Evolutionary conservation across 163 green algal genomes (phyloP), one percentile per base, ranked within the genome.

Genomic region (Scenedesmus sp.): DNA sequence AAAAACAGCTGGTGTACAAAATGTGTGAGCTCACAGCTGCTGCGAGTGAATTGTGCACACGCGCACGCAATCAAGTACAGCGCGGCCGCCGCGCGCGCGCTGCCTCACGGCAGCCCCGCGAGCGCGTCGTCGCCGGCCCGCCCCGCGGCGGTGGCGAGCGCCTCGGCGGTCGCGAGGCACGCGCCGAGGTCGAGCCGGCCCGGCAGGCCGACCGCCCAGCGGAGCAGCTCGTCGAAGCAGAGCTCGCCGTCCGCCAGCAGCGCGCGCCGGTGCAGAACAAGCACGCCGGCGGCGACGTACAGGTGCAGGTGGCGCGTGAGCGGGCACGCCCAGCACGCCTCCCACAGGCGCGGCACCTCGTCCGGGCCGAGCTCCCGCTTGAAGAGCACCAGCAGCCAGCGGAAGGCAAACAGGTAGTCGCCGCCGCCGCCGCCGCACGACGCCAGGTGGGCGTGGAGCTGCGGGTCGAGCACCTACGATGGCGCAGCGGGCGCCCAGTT

Each of bases 351-450:
- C 75, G 96, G 70, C 56, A 96, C 60, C 71, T 80, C 53, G n/a
- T 80, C 71, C 28, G 71, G 71, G 3, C 77, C 60, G 67, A 96
- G 95, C 70, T 96, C 92, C 1, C 93, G 83, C 79, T 98, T 98
- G 80, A 93, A 94, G 65, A 80, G 77, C 39, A 94, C 87, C 56
- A 97, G 92, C 42, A 97, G 56, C 93, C 94, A 98, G 34, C 94
- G 85, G 82, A 97, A 98, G 76, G 77, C 89, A 80, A 97, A 98
- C 88, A 96, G 97, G 83, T 92, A 94, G 83, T 88, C 90, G 56
- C 94, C 84, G 81, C 88, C 92, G 78, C 95, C 93, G 7, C 80
- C 63, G 3, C 48, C 58, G 63, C 88, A 77, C 39, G 98, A 77
- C 7, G 39, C 39, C n/a, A n/a, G n/a, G 77, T 90, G 85, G 20